Conservation (phyloP, 177 flowering plant species). For the Vitis hybrid region DNA sequence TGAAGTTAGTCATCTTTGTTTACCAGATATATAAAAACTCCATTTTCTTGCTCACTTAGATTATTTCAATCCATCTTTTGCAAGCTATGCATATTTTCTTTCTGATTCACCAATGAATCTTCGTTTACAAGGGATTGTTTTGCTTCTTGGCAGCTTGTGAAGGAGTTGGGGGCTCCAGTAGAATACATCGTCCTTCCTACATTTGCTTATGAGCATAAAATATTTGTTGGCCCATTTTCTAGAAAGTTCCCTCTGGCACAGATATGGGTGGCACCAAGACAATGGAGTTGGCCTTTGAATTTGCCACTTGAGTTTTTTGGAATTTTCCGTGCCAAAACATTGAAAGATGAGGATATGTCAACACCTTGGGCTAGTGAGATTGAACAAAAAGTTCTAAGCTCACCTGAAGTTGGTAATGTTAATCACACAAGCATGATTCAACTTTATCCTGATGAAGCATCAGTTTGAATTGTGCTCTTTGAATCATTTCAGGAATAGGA, state of each 20-base stretch:
- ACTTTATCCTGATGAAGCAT: neutral
- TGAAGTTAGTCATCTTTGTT: neutral
- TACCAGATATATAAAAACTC: neutral
- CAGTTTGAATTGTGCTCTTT: conserved; percentile 2
- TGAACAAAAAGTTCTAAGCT: conserved; percentile 90
- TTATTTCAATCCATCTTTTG: neutral
- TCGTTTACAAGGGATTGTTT: neutral
- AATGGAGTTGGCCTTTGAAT: conserved; percentile 99
- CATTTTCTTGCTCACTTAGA: neutral
- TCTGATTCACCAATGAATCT: neutral
- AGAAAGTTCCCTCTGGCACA: conserved; percentile 91
- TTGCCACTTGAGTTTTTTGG: conserved; percentile 95
- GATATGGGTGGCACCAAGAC: conserved; percentile 97
- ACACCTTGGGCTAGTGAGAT: conserved; percentile 95
- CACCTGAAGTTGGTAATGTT: conserved; percentile 94
- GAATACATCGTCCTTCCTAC: conserved; percentile 91
- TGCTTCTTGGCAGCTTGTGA: conserved; percentile 63
- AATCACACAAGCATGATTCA: neutral
- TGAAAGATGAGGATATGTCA: conserved; percentile 69
- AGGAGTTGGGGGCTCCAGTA: conserved; percentile 87
- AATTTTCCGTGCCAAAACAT: conserved; percentile 78
- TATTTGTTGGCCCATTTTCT: conserved; percentile 96
- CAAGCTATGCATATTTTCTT: neutral
- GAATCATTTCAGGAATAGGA: conserved; percentile 72
- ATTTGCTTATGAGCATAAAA: conserved; percentile 98